Conservation (phyloP, 345 rosid species). For the Geranium brycei region DNA sequence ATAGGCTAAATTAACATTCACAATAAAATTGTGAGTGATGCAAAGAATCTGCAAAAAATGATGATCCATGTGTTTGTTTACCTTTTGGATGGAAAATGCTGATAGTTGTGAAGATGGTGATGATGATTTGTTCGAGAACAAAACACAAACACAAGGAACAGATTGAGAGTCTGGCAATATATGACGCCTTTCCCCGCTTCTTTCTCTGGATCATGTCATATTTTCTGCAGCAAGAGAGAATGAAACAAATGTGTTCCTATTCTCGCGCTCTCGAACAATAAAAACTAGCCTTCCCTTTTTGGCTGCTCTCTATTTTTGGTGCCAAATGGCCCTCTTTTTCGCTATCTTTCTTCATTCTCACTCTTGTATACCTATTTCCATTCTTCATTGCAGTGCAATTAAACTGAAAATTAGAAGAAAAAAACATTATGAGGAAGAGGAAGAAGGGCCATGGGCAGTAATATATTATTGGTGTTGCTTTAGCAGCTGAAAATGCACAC, state of each 20-base stretch:
- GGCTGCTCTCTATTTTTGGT: neutral
- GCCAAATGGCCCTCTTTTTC: neutral
- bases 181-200: conserved; percentile 15
- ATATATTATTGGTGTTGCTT: too few relatives aligned
- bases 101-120: too few relatives aligned
- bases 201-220: conserved; percentile 1
- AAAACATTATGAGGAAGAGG: too few relatives aligned
- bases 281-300: neutral
- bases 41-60: neutral
- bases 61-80: conserved; percentile 11
- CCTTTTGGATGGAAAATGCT: too few relatives aligned
- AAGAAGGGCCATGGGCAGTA: too few relatives aligned
- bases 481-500: too few relatives aligned
- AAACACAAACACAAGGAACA: conserved; percentile 12
- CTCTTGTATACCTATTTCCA: too few relatives aligned
- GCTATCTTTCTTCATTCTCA: neutral
- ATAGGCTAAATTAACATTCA: neutral
- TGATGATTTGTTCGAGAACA: too few relatives aligned
- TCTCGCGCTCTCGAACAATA: neutral
- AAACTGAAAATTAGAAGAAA: too few relatives aligned
- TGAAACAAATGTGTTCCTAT: neutral
- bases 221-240: neutral
- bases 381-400: too few relatives aligned
- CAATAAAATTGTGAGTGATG: neutral
- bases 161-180: conserved; percentile 1